Base-by-base conservation (phyloP, 129 eudicot genomes). In the Gnaphalium uliginosum region DNA sequence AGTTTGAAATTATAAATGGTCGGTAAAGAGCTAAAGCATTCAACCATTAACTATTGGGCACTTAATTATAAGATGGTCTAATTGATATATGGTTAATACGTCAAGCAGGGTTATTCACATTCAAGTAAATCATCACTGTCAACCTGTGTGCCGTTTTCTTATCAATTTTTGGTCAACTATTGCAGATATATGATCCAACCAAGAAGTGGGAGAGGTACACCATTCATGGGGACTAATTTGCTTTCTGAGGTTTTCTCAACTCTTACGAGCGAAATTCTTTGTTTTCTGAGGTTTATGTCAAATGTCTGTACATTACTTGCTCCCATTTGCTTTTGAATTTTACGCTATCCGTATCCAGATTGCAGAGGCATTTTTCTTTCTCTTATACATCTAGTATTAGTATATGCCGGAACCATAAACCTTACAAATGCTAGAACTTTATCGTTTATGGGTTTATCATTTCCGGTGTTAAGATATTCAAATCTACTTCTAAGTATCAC, bases 191-290 rank as follows among this genome's bases (percentile, higher is more conserved):
- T 73, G 98, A 94, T 69, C 97, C 97, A 23, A 89, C 98, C n/a
- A 90, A 73, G 93, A 94, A 90, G 78, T 94, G 98, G 98, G 97
- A 90, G 79, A 83, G 98, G 33, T 94, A 94, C 68, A 94, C 98
- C 8, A 94, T 94, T 72, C 98, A 94, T 37, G 98, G 98, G 37
- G 97, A 94, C 69, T 90, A 75, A 85, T 80, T 19, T 4, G 30
- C 13, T 13, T 8, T 72, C 1, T 11, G 19, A 24, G 29, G 63
- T 68, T 23, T 4, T 67, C 41, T 29, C 60, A 59, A 48, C 22
- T 26, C 56, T 61, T 50, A 37, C 37, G 17, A 35, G 51, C 7
- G 22, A 33, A 30, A 10, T 66, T 17, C 26, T 39, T 9, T n/a
- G 26, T 35, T 19, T 19, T 66, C 32, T 25, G 13, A 61, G 53